Percentiles rank a stretch among this genome's conserved stretches.
phyloP scores from a whole-genome alignment of 805 yeast genomes.

The Kodamaea fukazawae region DNA sequence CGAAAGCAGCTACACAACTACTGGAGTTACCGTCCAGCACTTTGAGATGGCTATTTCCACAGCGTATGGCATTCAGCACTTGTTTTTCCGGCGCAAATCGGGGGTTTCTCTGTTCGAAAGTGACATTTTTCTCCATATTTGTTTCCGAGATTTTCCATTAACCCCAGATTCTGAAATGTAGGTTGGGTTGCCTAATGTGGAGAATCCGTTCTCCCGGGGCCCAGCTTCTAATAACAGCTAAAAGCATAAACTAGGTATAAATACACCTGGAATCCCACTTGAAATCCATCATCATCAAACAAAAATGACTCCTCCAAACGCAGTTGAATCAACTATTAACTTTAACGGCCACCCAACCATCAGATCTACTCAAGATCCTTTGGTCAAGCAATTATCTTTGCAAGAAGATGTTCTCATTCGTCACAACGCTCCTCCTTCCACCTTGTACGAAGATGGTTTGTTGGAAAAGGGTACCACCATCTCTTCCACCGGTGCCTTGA shows the following conservation, averaged over 20 bases:
- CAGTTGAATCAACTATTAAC: constrained; percentile 43
- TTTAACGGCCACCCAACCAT: constrained; percentile 40
- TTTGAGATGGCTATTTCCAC: too few relatives aligned
- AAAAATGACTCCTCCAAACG: constrained; percentile 43
- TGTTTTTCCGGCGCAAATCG: too few relatives aligned
- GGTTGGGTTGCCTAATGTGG: constrained; percentile 1
- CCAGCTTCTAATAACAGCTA: not conserved
- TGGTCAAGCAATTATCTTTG: constrained; percentile 43
- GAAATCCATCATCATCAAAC: constrained; percentile 2
- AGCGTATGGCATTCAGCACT: too few relatives aligned
- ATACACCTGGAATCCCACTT: constrained; percentile 9
- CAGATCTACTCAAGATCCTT: constrained; percentile 39
- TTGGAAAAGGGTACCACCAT: constrained; percentile 88
- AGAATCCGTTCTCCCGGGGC: constrained; percentile 19
- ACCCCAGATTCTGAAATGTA: constrained; percentile 21
- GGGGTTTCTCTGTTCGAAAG: too few relatives aligned
- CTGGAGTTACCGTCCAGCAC: too few relatives aligned
- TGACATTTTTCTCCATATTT: too few relatives aligned
- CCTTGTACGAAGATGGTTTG: constrained; percentile 91
- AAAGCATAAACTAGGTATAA: constrained; percentile 6
- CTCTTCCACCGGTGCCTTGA: constrained; percentile 88
- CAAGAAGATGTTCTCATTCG: constrained; percentile 65
- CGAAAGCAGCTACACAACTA: too few relatives aligned
- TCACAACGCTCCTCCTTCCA: constrained; percentile 92
- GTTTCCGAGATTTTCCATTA: constrained; percentile 15